A percentile compares a stretch with the other conserved stretches of the same genome.
Conservation (phyloP, 2,329 filamentous ascomycete genomes). For the Ophiostoma quercus region DNA sequence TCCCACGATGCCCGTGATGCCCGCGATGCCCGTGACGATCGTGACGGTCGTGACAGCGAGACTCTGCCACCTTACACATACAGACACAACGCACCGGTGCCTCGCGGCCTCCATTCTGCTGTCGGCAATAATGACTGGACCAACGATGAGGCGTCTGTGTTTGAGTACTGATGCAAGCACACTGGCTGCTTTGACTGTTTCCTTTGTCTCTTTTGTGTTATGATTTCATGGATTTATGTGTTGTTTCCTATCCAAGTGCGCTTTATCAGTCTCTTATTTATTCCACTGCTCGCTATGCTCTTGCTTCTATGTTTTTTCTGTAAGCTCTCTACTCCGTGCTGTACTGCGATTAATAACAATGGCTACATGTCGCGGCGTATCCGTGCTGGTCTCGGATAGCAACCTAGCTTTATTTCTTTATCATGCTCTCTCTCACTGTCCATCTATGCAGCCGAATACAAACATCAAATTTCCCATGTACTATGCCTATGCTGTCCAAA, state of each 20-base stretch:
- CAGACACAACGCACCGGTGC: not conserved
- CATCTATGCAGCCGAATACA: not conserved
- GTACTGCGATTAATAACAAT: constrained; percentile 6
- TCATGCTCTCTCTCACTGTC: not conserved
- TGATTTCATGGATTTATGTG: not conserved
- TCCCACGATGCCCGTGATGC: not conserved
- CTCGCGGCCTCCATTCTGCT: not conserved
- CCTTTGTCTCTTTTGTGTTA: not conserved
- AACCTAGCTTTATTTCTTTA: not conserved
- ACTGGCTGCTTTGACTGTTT: not conserved
- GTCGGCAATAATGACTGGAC: not conserved
- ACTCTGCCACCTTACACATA: constrained; percentile 4
- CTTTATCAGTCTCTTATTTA: not conserved
- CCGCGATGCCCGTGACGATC: not conserved
- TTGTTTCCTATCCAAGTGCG: not conserved
- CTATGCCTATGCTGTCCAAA: not conserved
- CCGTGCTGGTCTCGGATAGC: not conserved
- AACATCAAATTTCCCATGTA: not conserved
- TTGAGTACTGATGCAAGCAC: not conserved
- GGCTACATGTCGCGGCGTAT: not conserved
- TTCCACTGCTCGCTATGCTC: not conserved
- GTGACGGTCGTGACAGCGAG: not conserved
- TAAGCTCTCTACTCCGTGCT: not conserved
- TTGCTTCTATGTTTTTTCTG: not conserved
- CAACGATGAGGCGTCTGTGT: not conserved